phyloP scores from a whole-genome alignment of 495 filamentous ascomycete species.

The Pyronema omphalodes region DNA sequence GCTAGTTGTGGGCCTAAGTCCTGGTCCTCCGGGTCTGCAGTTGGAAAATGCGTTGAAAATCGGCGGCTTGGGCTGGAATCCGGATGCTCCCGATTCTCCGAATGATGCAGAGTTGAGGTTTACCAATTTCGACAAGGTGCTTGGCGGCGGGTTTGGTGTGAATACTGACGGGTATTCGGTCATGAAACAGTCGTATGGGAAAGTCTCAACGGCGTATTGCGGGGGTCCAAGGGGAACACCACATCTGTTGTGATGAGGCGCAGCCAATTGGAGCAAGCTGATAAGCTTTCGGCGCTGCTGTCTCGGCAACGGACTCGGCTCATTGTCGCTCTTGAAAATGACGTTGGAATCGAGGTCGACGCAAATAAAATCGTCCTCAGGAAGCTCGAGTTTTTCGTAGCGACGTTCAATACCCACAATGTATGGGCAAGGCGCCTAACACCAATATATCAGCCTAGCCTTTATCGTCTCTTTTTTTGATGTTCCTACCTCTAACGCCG shows the following conservation, averaged over 20 bases:
- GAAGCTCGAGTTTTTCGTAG: conserved; percentile 79
- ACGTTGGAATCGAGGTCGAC: conserved; percentile 82
- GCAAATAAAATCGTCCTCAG: conserved; percentile 90
- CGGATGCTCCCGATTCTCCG: conserved; percentile 36
- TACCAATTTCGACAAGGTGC: conserved; percentile 64
- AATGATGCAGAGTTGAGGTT: conserved; percentile 77
- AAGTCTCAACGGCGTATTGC: conserved; percentile 79
- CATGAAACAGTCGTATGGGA: conserved; percentile 71
- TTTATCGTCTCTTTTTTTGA: no score
- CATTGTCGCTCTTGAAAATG: conserved; percentile 56
- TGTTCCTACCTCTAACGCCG: conserved; percentile 46
- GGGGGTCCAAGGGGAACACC: conserved; percentile 81
- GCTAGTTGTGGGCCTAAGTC: conserved; percentile 54
- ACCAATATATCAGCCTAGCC: background rate
- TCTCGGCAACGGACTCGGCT: conserved; percentile 55
- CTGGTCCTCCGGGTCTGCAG: conserved; percentile 45
- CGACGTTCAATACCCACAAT: conserved; percentile 88
- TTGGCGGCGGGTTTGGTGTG: conserved; percentile 45
- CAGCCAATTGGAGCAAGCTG: conserved; percentile 72
- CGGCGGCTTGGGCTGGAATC: conserved; percentile 35
- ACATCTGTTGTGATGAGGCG: conserved; percentile 72
- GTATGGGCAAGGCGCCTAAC: conserved; percentile 71
- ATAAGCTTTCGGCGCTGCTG: conserved; percentile 80
- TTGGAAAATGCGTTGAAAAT: conserved; percentile 87
- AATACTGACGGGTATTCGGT: conserved; percentile 72